Base-by-base conservation (phyloP, 2,329 filamentous ascomycete species). In the Paramyrothecium roridum region DNA sequence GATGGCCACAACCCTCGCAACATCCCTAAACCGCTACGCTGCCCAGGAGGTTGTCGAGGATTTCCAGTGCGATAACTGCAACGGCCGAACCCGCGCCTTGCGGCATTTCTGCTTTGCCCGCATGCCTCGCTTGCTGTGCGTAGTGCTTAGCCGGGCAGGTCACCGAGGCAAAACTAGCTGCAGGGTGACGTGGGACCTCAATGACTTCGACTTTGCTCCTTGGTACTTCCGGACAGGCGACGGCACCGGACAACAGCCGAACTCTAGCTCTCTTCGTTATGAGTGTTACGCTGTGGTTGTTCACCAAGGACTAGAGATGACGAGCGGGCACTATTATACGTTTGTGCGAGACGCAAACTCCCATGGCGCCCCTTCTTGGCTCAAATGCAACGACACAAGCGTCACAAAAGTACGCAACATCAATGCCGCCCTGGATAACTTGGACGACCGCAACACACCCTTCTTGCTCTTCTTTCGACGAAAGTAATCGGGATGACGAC, bases 241-340 rank as follows among this genome's bases (percentile, higher is more conserved):
- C 67, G 52, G 57, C 20, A 63, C 62, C 55, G 55, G 58, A 62
- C 53, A 55, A 57, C 57, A 61, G 11, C 73, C 74, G 16, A 79
- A 81, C 55, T 62, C 65, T 2, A 73, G 72, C 1, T 87, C 89
- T 0, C 91, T 89, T 66, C 75, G 78, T 6, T 99, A 97, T 70
- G 88, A 96, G 66, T 87, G 90, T 52, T 97, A 96, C 68, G 93
- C 87, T 2, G 88, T 97, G 8, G 84, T 96, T 53, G 80, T 89
- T 58, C 93, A 97, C 69, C 73, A 83, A 3, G 26, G 26, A 10
- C 26, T 30, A 10, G 26, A 30, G 26, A 30, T 30, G 26, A 30
- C 26, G 26, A 30, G 26, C 52, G 93, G 93, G 0, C 93, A 97
- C 72, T 97, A 97, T 70, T 87, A 88, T 53, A 82, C 86, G 3